Conservation (phyloP, 192 early-diverging fungal genomes). For the Coemansia sp. region DNA sequence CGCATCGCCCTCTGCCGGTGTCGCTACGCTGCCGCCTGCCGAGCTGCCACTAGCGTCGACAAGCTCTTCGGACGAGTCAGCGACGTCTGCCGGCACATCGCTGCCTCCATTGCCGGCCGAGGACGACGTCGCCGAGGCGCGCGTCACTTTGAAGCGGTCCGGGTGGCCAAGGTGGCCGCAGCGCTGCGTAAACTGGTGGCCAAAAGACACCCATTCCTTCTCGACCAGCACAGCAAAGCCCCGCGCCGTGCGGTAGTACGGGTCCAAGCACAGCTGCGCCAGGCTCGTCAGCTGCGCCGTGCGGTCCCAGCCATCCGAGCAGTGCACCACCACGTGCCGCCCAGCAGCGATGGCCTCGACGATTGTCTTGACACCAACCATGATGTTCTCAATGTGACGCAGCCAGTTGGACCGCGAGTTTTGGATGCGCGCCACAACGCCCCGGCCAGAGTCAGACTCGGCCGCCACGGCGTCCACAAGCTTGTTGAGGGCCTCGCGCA, state of each 20-base stretch:
- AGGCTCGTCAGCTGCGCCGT: slow-evolving; percentile 91
- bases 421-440: slow-evolving; percentile 50
- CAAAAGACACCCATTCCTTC: slow-evolving; percentile 98
- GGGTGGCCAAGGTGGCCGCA: slow-evolving; percentile 86
- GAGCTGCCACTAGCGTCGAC: slow-evolving; percentile 1
- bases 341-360: slow-evolving; percentile 70
- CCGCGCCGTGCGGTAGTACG: slow-evolving; percentile 90
- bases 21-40: neutral
- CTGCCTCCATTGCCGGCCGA: neutral
- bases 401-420: slow-evolving; percentile 82
- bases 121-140: slow-evolving; percentile 4
- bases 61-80: neutral
- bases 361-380: slow-evolving; percentile 78
- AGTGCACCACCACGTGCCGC: slow-evolving; percentile 91
- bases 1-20: neutral
- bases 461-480: slow-evolving; percentile 59
- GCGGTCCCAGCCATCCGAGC: slow-evolving; percentile 99
- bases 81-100: neutral
- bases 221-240: slow-evolving; percentile 90
- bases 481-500: slow-evolving; percentile 82
- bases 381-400: slow-evolving; percentile 74
- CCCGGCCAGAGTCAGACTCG: slow-evolving; percentile 2
- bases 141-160: slow-evolving; percentile 56
- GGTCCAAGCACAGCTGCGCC: slow-evolving; percentile 88
- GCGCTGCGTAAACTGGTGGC: slow-evolving; percentile 92